Evolutionary conservation across 176 grass and related monocot genomes (phyloP), one percentile per base, ranked within the genome.

Genomic region (Zea luxurians): DNA sequence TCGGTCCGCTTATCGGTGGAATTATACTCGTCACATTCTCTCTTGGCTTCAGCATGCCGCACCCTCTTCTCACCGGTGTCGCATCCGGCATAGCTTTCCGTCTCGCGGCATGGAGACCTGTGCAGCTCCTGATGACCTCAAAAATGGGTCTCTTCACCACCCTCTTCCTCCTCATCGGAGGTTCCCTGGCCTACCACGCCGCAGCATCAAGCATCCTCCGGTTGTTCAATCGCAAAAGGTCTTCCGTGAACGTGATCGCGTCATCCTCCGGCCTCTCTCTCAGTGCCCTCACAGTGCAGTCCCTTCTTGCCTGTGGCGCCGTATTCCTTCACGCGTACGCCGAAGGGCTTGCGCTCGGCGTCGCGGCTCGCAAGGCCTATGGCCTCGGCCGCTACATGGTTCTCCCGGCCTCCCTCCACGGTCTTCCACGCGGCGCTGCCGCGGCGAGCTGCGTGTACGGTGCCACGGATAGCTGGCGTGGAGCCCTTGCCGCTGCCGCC

Each of bases 371-470:
- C 36, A 98, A 98, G 70, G 92, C 96, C 50, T 90, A 90, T 54
- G 96, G 96, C 57, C 87, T 98, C 18, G 96, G 96, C 16, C 89
- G 96, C 3, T 91, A 98, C 71, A 98, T 98, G 96, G 87, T 98
- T 70, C 85, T 98, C 74, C 96, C 96, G 1, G 96, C 88, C 21
- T 98, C 96, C 55, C 92, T 98, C 52, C 95, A 98, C 21, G 95
- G 95, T 11, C 83, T 98, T 44, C 95, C 95, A 17, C 89, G 95
- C 44, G 95, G 95, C 2, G 91, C 95, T 0, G 89, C 95, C 60
- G 92, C 94, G 13, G 92, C 96, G 0, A 94, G 96, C 80, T 92
- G 96, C 69, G 78, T 94, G 48, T 90, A 94, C 63, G 91, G 91
- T 74, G 85, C 96, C 16, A 98, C 96, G 5, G 89, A 90, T 89